These are phyloP conservation scores for Coniosporium tulheliwenetii DNA, from an alignment of 2,329 filamentous ascomycete genomes.

Conservation along the genomic window DNA sequence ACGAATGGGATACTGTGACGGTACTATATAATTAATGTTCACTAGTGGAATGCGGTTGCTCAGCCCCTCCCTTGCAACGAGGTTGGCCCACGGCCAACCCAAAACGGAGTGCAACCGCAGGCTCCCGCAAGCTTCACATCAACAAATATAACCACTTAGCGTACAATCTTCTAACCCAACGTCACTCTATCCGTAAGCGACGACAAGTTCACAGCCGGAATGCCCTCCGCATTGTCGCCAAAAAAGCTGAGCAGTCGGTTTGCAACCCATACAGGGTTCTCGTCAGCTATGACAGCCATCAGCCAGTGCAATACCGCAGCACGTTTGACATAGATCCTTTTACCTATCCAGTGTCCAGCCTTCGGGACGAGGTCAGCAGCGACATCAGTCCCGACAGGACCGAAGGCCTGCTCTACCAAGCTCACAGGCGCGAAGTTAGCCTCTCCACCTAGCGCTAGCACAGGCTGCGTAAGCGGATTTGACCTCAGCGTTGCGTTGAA, in stretches of 20 bases:
- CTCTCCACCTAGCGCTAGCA: constrained; percentile 20
- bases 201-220: constrained; percentile 6
- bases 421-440: constrained; percentile 11
- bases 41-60: too few species aligned
- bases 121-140: too few species aligned
- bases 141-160: too few species aligned
- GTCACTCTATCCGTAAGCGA: constrained; percentile 7
- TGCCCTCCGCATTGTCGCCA: constrained; percentile 2
- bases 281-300: constrained; percentile 4
- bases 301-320: background rate
- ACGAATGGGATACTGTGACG: too few species aligned
- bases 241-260: constrained; percentile 8
- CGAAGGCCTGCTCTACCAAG: constrained; percentile 7
- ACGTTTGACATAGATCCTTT: background rate
- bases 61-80: too few species aligned
- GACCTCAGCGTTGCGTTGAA: constrained; percentile 16
- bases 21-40: too few species aligned
- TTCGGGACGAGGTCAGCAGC: constrained; percentile 18
- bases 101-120: too few species aligned
- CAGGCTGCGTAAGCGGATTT: constrained; percentile 12
- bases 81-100: too few species aligned
- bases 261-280: constrained; percentile 10
- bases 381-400: constrained; percentile 10
- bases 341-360: constrained; percentile 23
- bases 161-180: constrained; percentile 1